These are phyloP conservation scores for Albizia julibrissin DNA, from an alignment of 306 rosid genomes.

Conservation along the genomic window DNA sequence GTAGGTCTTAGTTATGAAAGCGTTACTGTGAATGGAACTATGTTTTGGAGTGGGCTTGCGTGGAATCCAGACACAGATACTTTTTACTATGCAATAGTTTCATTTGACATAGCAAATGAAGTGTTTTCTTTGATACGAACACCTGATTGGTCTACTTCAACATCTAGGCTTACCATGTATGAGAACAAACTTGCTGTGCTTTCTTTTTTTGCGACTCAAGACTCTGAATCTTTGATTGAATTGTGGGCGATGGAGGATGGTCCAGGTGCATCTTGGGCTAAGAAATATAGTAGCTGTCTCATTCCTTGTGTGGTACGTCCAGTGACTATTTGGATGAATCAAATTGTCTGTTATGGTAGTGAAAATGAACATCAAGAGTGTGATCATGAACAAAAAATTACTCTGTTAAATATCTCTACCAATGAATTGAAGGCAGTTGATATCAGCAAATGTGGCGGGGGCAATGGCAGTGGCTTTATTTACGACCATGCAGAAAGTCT, in stretches of 20 bases:
- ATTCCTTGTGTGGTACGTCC: background rate
- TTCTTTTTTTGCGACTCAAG: background rate
- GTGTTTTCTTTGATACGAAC: background rate
- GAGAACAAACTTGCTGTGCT: background rate
- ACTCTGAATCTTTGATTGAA: background rate
- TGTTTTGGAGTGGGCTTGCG: background rate
- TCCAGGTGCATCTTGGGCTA: background rate
- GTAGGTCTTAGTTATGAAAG: too few relatives aligned
- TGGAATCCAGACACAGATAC: too few relatives aligned
- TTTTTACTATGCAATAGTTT: background rate
- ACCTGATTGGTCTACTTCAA: background rate
- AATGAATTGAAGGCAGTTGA: background rate
- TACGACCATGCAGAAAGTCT: background rate
- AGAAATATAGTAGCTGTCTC: background rate
- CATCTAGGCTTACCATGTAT: background rate
- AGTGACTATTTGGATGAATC: background rate
- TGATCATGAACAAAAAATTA: too few relatives aligned
- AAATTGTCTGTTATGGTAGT: background rate
- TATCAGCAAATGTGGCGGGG: background rate
- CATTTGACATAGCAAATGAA: conserved; percentile 16
- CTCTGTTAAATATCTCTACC: background rate
- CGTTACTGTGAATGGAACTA: background rate
- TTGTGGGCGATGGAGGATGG: background rate
- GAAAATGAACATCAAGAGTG: background rate
- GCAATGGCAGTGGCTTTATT: too few relatives aligned